Base-by-base conservation (phyloP, 2,329 filamentous ascomycete species). In the Pseudocercospora vitis region DNA sequence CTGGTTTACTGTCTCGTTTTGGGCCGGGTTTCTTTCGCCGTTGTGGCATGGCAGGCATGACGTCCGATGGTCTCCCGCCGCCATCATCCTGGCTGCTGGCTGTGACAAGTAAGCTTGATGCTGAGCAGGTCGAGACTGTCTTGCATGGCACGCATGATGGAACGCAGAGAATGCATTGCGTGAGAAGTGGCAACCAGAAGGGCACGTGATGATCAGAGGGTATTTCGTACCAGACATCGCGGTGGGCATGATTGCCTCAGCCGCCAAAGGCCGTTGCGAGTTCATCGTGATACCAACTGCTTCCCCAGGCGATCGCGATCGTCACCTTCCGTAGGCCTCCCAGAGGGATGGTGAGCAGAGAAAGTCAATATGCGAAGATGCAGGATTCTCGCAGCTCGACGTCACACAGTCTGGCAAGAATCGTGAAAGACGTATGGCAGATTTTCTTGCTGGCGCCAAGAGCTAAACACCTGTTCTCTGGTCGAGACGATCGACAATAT, bases 1-100 rank as follows among this genome's bases (percentile, higher is more conserved):
- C 60, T 40, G 60, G 60, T 46, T 59, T 63, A 35, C 48, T 48
- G 42, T 63, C 60, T 18, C 60, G 54, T 33, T 63, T 63, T 8
- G 60, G 60, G 4, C 60, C 60, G 3, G 60, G 60, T 32, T 60
- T 58, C 52, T 63, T 63, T 32, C 60, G 60, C 14, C 51, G 23
- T 33, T 50, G 49, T 16, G 50, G 55, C 48, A 58, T 16, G 4
- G 45, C 21, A 4, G 54, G 33, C 42, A 49, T 23, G 7, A 49
- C 29, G 29, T 47, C 39, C 5, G 46, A 49, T 5, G 51, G 50
- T 18, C 33, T 49, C 29, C 49, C 18, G 11, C 40, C 42, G 3
- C 23, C 40, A 5, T 54, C 56, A 19, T 29, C 50, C 26, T 53
- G 28, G 31, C 33, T 55, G 26, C 32, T 48, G 28, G n/a, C 56